These are phyloP conservation scores for Candida montana DNA, from an alignment of 805 yeast species.

Conservation along the genomic window DNA sequence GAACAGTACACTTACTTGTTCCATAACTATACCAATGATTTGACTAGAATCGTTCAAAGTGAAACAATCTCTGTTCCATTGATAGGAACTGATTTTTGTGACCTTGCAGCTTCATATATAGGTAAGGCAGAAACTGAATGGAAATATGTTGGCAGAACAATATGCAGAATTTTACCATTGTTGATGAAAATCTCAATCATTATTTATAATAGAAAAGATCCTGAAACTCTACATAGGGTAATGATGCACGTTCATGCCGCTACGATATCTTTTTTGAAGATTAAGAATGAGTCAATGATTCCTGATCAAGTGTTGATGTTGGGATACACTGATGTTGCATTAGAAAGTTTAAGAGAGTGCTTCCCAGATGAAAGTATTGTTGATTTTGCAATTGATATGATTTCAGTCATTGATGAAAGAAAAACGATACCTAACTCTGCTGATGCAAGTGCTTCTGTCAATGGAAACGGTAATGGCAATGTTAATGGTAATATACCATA, in stretches of 20 bases:
- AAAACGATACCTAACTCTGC: constrained; percentile 32
- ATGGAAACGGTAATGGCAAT: too few relatives aligned
- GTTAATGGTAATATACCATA: too few relatives aligned
- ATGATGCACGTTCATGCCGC: constrained; percentile 29
- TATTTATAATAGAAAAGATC: constrained; percentile 18
- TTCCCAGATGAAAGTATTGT: constrained; percentile 37
- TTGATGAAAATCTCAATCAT: constrained; percentile 39
- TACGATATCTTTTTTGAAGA: constrained; percentile 39
- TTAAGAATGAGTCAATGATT: constrained; percentile 41
- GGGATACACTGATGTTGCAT: constrained; percentile 53
- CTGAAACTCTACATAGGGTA: constrained; percentile 22
- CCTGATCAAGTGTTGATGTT: constrained; percentile 61
- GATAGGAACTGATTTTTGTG: constrained; percentile 47
- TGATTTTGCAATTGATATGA: constrained; percentile 37
- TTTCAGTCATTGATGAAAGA: constrained; percentile 51
- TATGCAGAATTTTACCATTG: constrained; percentile 54
- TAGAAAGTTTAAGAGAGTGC: constrained; percentile 37
- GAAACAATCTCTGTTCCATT: constrained; percentile 33
- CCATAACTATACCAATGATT: constrained; percentile 38
- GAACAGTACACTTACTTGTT: constrained; percentile 56
- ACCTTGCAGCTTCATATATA: constrained; percentile 42
- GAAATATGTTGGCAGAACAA: constrained; percentile 58
- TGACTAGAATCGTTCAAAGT: constrained; percentile 12
- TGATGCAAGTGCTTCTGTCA: constrained; percentile 7
- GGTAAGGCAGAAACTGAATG: constrained; percentile 47